phyloP scores from a whole-genome alignment of 208 protist genomes.

The Leishmania gerbilli region DNA sequence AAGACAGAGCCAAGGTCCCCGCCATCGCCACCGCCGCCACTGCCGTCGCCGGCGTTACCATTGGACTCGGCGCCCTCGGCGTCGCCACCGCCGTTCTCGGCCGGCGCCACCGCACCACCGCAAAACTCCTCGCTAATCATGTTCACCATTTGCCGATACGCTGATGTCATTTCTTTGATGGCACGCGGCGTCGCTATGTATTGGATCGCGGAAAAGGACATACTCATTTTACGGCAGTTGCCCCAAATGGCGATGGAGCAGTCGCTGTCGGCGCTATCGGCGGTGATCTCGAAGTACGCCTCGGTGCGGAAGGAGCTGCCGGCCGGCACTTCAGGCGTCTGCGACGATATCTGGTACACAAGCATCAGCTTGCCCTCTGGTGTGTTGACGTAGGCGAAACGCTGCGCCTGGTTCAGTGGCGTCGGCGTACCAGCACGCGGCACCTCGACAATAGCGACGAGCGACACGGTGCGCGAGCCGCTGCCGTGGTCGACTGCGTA shows the following conservation, averaged over 20 bases:
- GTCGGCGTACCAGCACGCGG: constrained; percentile 63
- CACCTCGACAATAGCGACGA: constrained; percentile 67
- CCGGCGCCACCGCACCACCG: constrained; percentile 29
- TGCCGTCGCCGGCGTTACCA: constrained; percentile 5
- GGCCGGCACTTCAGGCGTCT: constrained; percentile 71
- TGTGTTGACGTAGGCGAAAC: constrained; percentile 64
- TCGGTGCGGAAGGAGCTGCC: constrained; percentile 80
- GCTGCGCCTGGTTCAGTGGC: constrained; percentile 76
- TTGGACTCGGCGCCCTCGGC: constrained; percentile 4
- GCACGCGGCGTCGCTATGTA: constrained; percentile 72
- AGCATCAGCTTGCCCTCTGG: constrained; percentile 49
- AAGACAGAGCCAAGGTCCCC: constrained; percentile 46
- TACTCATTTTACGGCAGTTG: constrained; percentile 77
- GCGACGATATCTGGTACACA: constrained; percentile 82
- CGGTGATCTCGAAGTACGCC: constrained; percentile 72
- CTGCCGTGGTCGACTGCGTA: constrained; percentile 74
- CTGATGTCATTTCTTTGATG: constrained; percentile 76
- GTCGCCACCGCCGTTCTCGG: constrained; percentile 8
- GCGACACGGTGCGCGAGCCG: constrained; percentile 66
- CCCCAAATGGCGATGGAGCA: constrained; percentile 72
- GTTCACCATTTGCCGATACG: constrained; percentile 75
- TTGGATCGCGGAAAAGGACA: constrained; percentile 68
- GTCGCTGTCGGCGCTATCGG: constrained; percentile 44
- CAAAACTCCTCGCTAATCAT: constrained; percentile 76
- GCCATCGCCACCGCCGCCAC: constrained; percentile 20